Evolutionary conservation across 2,329 filamentous ascomycete genomes (phyloP).

Genomic region (Domatiomyces globalis): DNA sequence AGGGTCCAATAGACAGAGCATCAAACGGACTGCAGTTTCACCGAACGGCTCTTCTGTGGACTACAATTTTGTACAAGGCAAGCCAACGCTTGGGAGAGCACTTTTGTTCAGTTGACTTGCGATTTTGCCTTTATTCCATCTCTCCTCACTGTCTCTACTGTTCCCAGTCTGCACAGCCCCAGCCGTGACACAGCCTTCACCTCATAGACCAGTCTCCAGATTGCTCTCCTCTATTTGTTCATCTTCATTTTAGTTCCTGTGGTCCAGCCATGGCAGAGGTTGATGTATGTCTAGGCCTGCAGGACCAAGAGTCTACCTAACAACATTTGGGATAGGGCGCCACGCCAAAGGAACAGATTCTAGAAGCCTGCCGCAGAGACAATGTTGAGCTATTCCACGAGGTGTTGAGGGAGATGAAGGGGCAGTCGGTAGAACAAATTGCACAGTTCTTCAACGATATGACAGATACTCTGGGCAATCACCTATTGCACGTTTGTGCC

Average conservation of each 20-base stretch:
- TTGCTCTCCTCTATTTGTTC: not conserved
- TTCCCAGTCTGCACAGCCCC: too few species aligned
- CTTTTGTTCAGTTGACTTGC: too few species aligned
- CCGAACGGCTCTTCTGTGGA: too few species aligned
- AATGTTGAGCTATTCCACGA: constrained; percentile 74
- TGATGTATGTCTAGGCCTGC: constrained; percentile 23
- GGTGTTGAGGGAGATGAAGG: constrained; percentile 48
- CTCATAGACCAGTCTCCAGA: not conserved
- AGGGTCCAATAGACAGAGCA: too few species aligned
- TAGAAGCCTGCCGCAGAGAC: constrained; percentile 87
- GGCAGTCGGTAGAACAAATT: constrained; percentile 47
- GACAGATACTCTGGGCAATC: constrained; percentile 72
- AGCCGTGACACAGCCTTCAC: not conserved
- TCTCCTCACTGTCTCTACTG: not conserved
- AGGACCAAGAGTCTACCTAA: constrained; percentile 1
- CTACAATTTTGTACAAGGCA: too few species aligned
- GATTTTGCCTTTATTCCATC: not conserved
- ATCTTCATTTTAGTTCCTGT: not conserved
- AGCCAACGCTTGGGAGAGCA: too few species aligned
- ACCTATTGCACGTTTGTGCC: constrained; percentile 81
- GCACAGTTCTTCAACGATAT: constrained; percentile 72
- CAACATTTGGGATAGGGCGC: constrained; percentile 49
- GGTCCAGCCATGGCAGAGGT: constrained; percentile 27
- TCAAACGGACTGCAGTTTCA: too few species aligned
- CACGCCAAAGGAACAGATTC: constrained; percentile 66